Conservation (phyloP, 306 rosid genomes). For the Nissolia schottii region DNA sequence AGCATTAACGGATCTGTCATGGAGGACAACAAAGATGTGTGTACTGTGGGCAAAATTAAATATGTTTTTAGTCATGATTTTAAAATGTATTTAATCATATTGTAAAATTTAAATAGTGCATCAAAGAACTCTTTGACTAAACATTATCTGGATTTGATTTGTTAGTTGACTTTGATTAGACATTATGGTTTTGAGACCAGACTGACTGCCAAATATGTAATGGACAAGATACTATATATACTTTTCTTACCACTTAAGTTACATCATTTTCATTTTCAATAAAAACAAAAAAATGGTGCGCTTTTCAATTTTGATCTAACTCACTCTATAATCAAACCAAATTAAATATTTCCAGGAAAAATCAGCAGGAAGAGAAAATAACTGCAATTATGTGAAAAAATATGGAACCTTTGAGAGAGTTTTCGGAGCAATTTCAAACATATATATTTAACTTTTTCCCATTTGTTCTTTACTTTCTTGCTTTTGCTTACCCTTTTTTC, state of each 20-base stretch:
- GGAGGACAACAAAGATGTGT: too few relatives aligned
- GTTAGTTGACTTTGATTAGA: too few relatives aligned
- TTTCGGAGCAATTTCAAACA: neutral
- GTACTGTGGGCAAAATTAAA: too few relatives aligned
- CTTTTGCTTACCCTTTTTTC: neutral
- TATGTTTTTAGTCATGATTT: too few relatives aligned
- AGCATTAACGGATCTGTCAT: too few relatives aligned
- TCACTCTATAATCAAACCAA: neutral
- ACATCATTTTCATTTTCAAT: neutral
- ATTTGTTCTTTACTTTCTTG: neutral
- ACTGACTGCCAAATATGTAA: too few relatives aligned
- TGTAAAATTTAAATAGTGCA: too few relatives aligned
- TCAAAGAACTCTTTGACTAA: too few relatives aligned
- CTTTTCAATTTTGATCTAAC: neutral
- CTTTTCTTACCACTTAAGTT: conserved; percentile 23
- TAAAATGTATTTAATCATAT: too few relatives aligned
- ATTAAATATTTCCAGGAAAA: neutral
- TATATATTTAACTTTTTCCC: neutral
- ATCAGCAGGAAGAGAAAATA: neutral
- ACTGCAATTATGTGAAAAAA: neutral
- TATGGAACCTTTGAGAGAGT: neutral
- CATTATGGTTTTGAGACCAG: too few relatives aligned
- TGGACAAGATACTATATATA: too few relatives aligned
- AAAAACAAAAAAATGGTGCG: neutral
- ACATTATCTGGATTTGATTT: too few relatives aligned